Percentiles rank a stretch among this genome's conserved stretches.
These are phyloP conservation scores for Alternaria viburni DNA, from an alignment of 2,329 filamentous ascomycete genomes.

Conservation along the genomic window DNA sequence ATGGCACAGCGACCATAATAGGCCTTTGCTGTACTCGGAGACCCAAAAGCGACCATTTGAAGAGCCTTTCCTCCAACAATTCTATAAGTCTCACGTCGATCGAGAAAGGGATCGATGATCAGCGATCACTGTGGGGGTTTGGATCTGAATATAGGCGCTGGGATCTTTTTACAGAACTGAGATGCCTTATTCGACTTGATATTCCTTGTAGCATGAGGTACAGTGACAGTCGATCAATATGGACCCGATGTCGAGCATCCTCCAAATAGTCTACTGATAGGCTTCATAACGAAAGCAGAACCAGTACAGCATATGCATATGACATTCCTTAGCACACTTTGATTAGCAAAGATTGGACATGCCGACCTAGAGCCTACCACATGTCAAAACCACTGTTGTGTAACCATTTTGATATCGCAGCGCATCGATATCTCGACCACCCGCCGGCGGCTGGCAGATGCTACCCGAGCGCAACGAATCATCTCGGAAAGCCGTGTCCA, in stretches of 20 bases:
- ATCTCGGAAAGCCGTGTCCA: background rate
- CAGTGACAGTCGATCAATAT: background rate
- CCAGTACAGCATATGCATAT: background rate
- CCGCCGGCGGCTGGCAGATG: constrained; percentile 2
- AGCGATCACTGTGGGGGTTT: background rate
- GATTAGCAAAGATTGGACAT: background rate
- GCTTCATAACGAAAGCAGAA: background rate
- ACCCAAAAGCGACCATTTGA: background rate
- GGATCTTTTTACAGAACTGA: background rate
- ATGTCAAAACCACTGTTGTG: background rate
- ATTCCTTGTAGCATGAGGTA: background rate
- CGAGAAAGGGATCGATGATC: background rate
- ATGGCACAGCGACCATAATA: background rate
- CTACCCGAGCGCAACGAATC: constrained; percentile 1
- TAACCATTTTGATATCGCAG: background rate
- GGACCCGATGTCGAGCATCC: background rate
- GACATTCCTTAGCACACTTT: background rate
- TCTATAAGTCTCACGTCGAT: background rate
- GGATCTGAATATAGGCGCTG: background rate
- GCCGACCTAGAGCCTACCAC: background rate
- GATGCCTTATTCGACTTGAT: background rate
- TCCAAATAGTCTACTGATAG: background rate
- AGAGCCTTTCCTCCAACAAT: background rate
- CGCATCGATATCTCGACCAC: background rate
- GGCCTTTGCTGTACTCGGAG: background rate